These are phyloP conservation scores for Stachybotrys chartarum DNA, from an alignment of 2,329 filamentous ascomycete species.

Conservation along the genomic window DNA sequence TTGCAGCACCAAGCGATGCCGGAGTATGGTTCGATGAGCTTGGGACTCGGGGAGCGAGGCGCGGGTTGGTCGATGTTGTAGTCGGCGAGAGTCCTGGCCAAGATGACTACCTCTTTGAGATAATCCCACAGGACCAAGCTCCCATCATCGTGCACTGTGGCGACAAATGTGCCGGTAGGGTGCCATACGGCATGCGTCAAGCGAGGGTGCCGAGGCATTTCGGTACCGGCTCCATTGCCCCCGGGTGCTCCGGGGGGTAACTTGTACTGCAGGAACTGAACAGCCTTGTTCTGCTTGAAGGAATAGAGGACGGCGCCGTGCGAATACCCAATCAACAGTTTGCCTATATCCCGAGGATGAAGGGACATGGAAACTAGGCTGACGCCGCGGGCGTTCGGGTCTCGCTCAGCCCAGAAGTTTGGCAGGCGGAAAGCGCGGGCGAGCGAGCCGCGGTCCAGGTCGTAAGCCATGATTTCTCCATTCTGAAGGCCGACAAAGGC, in stretches of 20 bases:
- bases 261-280: slow-evolving; percentile 77
- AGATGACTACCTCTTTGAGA: slow-evolving; percentile 76
- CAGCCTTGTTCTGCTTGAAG: slow-evolving; percentile 80
- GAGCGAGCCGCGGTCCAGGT: slow-evolving; percentile 74
- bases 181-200: slow-evolving; percentile 88
- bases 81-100: slow-evolving; percentile 74
- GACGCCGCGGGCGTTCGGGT: slow-evolving; percentile 53
- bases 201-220: slow-evolving; percentile 60
- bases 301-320: slow-evolving; percentile 86
- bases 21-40: slow-evolving; percentile 65
- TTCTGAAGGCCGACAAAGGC: slow-evolving; percentile 76
- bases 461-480: slow-evolving; percentile 86
- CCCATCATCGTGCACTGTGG: slow-evolving; percentile 84
- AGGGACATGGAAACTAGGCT: slow-evolving; percentile 72
- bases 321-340: slow-evolving; percentile 82
- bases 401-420: slow-evolving; percentile 75
- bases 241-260: slow-evolving; percentile 77
- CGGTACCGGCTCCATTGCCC: slow-evolving; percentile 59
- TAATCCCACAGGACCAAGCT: slow-evolving; percentile 93
- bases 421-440: slow-evolving; percentile 69
- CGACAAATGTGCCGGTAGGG: slow-evolving; percentile 82
- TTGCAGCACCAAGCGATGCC: slow-evolving; percentile 92
- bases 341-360: slow-evolving; percentile 88
- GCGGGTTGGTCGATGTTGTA: slow-evolving; percentile 65
- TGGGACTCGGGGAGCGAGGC: slow-evolving; percentile 40